Evolutionary conservation across 306 rosid genomes (phyloP), one percentile per base, ranked within the genome.

Genomic region (Morella rubra): DNA sequence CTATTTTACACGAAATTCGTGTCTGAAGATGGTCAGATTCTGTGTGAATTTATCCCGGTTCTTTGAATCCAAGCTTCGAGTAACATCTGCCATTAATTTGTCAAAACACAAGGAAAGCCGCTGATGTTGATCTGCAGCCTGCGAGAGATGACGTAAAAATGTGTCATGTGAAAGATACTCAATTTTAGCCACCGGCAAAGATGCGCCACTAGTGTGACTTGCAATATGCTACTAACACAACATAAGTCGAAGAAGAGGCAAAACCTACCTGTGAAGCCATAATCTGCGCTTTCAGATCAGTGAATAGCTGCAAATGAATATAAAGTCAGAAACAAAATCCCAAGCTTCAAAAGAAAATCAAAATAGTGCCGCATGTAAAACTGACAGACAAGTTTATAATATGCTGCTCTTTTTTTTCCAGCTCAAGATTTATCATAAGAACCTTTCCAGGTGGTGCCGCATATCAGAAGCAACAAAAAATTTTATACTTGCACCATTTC

Each of bases 21-120:
- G 86, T 84, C 91, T 83, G 82, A 85, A 87, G 73, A 69, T 67
- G 13, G 91, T 85, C 72, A 87, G 74, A 76, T 87, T 87, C 81
- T 87, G 91, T 45, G 91, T 84, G 77, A 87, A 87, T 76, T 87
- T 87, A 82, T 87, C 91, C 72, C 87, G 73, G 84, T 85, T 87
- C 76, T 87, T 87, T 40, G 91, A 85, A 76, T 87, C 91, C 85
- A 87, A 83, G 77, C 87, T 85, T 77, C 91, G 84, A 52, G 91
- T 87, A 16, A 87, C 91, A 70, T 87, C 89, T 12, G 82, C 72
- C 91, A 87, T 87, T 61, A 87, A 84, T 72, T 85, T 87, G 81
- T 85, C 91, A 58, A 87, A 87, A 72, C 89, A 87, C 81, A 78
- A 73, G 59, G 82, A 85, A 27, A 87, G 89, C 66, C 91, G 87